phyloP scores from a whole-genome alignment of 2,329 filamentous ascomycete genomes.

The Lasiodiplodia sp. region DNA sequence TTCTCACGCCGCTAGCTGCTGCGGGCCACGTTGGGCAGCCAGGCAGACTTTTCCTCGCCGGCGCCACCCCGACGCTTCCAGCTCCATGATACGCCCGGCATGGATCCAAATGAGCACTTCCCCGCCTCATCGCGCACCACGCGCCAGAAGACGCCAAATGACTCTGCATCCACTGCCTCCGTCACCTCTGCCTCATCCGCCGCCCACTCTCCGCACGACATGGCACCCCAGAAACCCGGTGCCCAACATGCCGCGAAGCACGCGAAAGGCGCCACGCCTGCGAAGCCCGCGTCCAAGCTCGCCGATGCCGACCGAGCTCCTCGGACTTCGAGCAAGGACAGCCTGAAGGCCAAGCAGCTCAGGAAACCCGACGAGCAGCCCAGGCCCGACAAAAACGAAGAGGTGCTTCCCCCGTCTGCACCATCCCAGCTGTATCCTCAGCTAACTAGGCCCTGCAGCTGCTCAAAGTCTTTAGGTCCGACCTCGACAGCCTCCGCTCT shows the following conservation, averaged over 20 bases:
- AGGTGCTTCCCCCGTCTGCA: slow-evolving; percentile 38
- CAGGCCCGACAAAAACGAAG: slow-evolving; percentile 44
- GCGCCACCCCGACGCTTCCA: slow-evolving; percentile 6
- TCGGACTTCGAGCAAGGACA: slow-evolving; percentile 47
- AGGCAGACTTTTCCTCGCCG: slow-evolving; percentile 14
- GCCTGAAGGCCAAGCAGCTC: slow-evolving; percentile 47
- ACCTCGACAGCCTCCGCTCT: slow-evolving; percentile 67
- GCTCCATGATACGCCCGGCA: slow-evolving; percentile 28
- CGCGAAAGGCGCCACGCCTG: slow-evolving; percentile 10
- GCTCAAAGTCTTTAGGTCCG: slow-evolving; percentile 50
- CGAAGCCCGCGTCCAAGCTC: slow-evolving; percentile 41
- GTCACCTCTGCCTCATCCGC: slow-evolving; percentile 12
- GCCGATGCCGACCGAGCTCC: slow-evolving; percentile 40
- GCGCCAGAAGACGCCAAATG: slow-evolving; percentile 30
- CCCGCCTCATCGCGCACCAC: slow-evolving; percentile 28
- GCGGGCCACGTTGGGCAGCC: slow-evolving; percentile 14
- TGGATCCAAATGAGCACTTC: slow-evolving; percentile 28
- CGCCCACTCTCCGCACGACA: slow-evolving; percentile 13
- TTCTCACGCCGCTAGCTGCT: slow-evolving; percentile 7
- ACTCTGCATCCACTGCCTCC: slow-evolving; percentile 17
- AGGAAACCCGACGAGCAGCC: slow-evolving; percentile 44
- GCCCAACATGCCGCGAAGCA: slow-evolving; percentile 12
- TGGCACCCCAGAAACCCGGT: slow-evolving; percentile 23
- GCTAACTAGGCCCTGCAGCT: slow-evolving; percentile 44
- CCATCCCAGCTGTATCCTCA: not conserved